phyloP scores from a whole-genome alignment of 2,329 filamentous ascomycete genomes.

The Penicillium expansum region DNA sequence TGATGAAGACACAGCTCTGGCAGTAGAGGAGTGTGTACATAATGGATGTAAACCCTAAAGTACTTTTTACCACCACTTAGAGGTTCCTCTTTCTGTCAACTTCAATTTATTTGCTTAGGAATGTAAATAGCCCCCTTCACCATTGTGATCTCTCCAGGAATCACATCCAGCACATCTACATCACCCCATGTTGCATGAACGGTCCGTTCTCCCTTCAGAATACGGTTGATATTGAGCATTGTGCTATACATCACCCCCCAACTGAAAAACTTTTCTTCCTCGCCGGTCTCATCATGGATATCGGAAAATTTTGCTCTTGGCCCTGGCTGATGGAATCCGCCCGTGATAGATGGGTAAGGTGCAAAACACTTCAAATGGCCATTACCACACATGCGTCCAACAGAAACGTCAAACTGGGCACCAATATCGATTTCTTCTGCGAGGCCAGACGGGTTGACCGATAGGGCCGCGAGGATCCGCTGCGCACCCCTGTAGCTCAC shows the following conservation, averaged over 20 bases:
- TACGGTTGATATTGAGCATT: neutral
- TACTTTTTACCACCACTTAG: neutral
- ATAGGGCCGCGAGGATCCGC: neutral
- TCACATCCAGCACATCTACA: neutral
- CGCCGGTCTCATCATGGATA: neutral
- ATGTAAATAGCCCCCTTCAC: neutral
- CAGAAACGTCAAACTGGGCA: neutral
- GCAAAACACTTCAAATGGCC: neutral
- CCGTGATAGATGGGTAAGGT: neutral
- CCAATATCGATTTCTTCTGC: neutral
- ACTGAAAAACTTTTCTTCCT: neutral
- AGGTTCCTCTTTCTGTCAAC: neutral
- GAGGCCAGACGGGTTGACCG: neutral
- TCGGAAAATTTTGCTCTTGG: neutral
- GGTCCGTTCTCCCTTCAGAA: neutral
- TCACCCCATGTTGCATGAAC: neutral
- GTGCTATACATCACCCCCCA: neutral
- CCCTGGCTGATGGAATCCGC: neutral
- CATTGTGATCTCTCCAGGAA: neutral
- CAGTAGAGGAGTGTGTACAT: no score
- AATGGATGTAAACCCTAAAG: no score
- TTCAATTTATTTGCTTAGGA: neutral
- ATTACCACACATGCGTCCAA: neutral
- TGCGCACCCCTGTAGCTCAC: neutral
- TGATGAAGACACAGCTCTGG: neutral